phyloP scores from a whole-genome alignment of 2,329 filamentous ascomycete species.

The Apiospora marii region DNA sequence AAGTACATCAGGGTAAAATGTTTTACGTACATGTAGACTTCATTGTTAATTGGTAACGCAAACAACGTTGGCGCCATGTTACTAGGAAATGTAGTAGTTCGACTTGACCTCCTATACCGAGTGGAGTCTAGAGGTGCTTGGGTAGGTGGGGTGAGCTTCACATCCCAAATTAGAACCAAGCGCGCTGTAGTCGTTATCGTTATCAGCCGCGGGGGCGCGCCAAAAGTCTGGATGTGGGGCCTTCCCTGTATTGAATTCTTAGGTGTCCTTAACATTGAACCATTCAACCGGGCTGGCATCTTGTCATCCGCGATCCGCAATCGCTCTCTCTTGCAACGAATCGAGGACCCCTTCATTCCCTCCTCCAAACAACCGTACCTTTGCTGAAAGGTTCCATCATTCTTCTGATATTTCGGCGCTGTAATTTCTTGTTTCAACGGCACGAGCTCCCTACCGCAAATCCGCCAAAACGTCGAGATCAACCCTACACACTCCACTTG shows the following conservation, averaged over 20 bases:
- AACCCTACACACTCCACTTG: not conserved
- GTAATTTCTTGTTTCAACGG: not conserved
- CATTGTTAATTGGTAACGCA: too few relatives aligned
- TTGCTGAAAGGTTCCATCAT: not conserved
- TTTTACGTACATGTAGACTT: too few relatives aligned
- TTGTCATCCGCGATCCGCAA: not conserved
- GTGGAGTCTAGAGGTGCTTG: too few relatives aligned
- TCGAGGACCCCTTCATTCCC: not conserved
- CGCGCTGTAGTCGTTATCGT: not conserved
- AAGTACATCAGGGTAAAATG: too few relatives aligned
- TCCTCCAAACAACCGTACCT: not conserved
- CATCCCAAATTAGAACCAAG: too few relatives aligned
- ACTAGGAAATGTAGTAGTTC: too few relatives aligned
- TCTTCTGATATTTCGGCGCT: not conserved
- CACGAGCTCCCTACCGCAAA: too few relatives aligned
- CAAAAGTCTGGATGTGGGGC: not conserved
- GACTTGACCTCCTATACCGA: too few relatives aligned
- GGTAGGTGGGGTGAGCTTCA: too few relatives aligned
- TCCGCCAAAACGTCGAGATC: not conserved
- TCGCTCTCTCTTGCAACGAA: not conserved
- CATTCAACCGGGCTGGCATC: not conserved
- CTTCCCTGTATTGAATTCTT: not conserved
- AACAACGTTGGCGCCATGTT: too few relatives aligned
- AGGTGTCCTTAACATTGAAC: not conserved
- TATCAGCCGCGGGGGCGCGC: not conserved